Evolutionary conservation across 305 asterid species (phyloP).

Genomic region (Ajuga reptans): DNA sequence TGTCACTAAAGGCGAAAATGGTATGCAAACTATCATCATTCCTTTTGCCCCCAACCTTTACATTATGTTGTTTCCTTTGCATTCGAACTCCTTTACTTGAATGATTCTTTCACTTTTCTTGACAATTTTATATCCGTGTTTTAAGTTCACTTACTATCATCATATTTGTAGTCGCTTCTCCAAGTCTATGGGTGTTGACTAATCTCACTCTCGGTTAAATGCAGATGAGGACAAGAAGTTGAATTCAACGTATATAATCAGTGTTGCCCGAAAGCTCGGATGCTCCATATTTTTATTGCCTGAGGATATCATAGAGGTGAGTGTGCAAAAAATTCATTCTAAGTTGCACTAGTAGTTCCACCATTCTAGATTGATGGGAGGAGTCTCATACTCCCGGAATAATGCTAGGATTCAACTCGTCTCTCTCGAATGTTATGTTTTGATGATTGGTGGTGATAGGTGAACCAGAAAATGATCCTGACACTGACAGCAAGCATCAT

Average conservation of each 20-base stretch:
- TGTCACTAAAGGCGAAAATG: conserved; percentile 81
- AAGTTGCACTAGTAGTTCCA: no score
- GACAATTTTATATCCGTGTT: background rate
- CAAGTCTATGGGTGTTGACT: no score
- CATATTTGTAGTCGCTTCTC: no score
- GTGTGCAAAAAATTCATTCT: no score
- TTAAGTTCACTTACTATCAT: no score
- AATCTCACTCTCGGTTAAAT: background rate
- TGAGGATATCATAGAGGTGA: conserved; percentile 87
- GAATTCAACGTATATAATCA: conserved; percentile 78
- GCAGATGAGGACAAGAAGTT: conserved; percentile 89
- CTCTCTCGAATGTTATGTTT: no score
- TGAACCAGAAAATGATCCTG: conserved; percentile 79
- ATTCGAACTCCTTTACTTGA: background rate
- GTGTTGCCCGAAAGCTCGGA: conserved; percentile 89
- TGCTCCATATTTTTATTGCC: conserved; percentile 86
- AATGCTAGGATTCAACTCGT: no score
- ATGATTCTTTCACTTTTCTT: background rate
- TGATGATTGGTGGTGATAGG: conserved; percentile 26
- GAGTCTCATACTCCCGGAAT: no score
- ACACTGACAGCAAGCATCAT: conserved; percentile 78
- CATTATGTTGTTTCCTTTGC: no score
- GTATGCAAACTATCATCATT: conserved; percentile 27
- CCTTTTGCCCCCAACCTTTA: background rate
- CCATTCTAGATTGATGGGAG: no score